Conservation (phyloP, 768 basidiomycete genomes). For the Cyclocybe cylindracea region DNA sequence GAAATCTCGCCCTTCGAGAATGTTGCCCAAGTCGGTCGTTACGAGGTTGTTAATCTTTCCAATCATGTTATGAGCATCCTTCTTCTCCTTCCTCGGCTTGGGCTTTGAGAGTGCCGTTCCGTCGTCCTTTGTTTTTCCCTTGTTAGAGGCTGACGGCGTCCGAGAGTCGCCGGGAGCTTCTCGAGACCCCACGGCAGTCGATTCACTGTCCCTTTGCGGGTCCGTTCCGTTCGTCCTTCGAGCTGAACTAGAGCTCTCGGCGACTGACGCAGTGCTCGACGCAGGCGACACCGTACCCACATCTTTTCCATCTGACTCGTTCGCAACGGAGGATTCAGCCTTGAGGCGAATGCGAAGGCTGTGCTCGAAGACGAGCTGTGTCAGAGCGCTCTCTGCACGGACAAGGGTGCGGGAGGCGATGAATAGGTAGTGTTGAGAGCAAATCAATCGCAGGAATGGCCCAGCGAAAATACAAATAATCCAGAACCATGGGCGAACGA, state of each 20-base stretch:
- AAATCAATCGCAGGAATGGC: conserved; percentile 41
- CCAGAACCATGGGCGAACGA: conserved; percentile 70
- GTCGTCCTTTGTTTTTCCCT: neutral
- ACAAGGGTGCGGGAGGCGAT: conserved; percentile 42
- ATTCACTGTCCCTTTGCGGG: neutral
- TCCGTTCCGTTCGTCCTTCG: neutral
- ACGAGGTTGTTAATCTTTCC: conserved; percentile 81
- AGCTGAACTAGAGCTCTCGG: conserved; percentile 2
- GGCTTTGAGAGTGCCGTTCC: conserved; percentile 1
- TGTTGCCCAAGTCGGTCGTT: conserved; percentile 56
- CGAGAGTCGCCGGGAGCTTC: neutral
- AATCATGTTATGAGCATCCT: conserved; percentile 48
- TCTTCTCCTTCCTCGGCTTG: conserved; percentile 3
- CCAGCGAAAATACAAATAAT: conserved; percentile 51
- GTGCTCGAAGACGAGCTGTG: conserved; percentile 44
- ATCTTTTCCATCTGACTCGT: neutral
- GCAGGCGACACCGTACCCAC: neutral
- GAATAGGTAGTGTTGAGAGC: conserved; percentile 57
- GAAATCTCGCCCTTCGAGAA: conserved; percentile 37
- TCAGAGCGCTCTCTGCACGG: conserved; percentile 41
- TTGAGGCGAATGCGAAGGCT: conserved; percentile 64
- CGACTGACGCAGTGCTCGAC: conserved; percentile 1
- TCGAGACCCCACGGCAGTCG: neutral
- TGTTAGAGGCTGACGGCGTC: neutral
- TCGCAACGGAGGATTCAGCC: conserved; percentile 31